A percentile compares a stretch with the other conserved stretches of the same genome.
Conservation (phyloP, 164 flowering plant genomes). For the Akebia trifoliata region DNA sequence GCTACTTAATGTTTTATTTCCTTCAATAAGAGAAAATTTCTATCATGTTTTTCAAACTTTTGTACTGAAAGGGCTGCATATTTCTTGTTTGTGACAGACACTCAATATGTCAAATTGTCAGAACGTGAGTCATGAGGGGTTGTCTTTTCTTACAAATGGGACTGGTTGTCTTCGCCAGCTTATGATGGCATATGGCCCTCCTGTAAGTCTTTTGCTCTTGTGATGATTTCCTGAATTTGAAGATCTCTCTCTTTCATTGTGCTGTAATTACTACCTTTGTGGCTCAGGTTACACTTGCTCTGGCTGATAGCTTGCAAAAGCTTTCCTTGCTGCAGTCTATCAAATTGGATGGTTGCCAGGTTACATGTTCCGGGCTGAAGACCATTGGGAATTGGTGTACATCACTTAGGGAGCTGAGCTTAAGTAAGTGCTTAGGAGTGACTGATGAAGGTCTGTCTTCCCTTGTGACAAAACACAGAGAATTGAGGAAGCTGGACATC, state of each 20-base stretch:
- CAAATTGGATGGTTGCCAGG: constrained; percentile 69
- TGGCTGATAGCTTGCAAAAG: constrained; percentile 51
- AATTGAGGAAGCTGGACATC: constrained; percentile 68
- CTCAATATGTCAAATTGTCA: constrained; percentile 74
- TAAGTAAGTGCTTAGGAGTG: constrained; percentile 85
- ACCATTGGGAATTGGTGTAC: constrained; percentile 59
- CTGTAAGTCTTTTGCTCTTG: constrained; percentile 38
- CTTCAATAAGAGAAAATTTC: too few relatives aligned
- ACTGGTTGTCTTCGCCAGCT: constrained; percentile 47
- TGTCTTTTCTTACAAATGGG: constrained; percentile 53
- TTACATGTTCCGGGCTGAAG: constrained; percentile 59
- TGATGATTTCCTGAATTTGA: background rate
- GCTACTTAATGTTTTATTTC: too few relatives aligned
- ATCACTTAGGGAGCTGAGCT: constrained; percentile 63
- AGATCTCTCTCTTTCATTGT: background rate
- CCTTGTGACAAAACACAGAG: constrained; percentile 56
- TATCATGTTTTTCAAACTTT: too few relatives aligned
- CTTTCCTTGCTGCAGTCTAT: constrained; percentile 60
- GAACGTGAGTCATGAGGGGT: constrained; percentile 54
- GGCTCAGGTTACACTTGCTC: constrained; percentile 61
- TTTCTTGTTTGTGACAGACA: constrained; percentile 41
- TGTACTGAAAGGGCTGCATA: too few relatives aligned
- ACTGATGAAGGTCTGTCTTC: constrained; percentile 73
- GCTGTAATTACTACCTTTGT: constrained; percentile 8
- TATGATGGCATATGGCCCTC: constrained; percentile 53